These are phyloP conservation scores for Acanthamoeba royreba DNA, from an alignment of 208 protist species.

Conservation along the genomic window DNA sequence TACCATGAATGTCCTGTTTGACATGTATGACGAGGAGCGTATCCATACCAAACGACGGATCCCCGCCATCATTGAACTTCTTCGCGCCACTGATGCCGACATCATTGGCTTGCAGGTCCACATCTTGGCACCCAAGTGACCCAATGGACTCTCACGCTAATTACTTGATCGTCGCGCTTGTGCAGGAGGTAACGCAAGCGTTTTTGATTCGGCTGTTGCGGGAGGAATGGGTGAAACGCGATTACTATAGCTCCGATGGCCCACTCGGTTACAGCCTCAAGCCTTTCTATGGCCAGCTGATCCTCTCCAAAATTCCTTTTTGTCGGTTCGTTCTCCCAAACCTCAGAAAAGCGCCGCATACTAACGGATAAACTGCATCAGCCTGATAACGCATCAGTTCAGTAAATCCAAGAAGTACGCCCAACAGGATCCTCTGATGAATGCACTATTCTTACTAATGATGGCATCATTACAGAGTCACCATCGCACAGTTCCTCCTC, in stretches of 20 bases:
- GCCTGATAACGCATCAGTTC: background rate
- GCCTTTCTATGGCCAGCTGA: constrained; percentile 4
- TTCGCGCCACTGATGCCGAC: background rate
- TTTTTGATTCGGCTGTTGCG: background rate
- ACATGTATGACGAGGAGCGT: background rate
- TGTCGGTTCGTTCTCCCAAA: background rate
- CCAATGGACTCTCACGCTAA: no score
- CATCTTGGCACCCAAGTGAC: no score
- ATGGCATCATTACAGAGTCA: background rate
- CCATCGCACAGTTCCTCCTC: background rate
- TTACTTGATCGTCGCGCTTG: background rate
- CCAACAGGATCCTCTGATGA: background rate
- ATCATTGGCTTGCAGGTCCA: background rate
- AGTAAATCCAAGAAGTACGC: background rate
- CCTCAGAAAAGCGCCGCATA: no score
- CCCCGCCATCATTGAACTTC: background rate
- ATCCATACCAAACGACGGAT: background rate
- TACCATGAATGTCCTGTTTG: constrained; percentile 1
- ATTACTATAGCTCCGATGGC: background rate
- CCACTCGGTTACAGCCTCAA: background rate
- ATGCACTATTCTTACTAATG: background rate
- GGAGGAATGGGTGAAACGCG: background rate
- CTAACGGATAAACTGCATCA: background rate
- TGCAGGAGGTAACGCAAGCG: background rate
- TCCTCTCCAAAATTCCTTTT: background rate